Conservation (phyloP, 805 yeast genomes). For the Teunomyces pallodes region DNA sequence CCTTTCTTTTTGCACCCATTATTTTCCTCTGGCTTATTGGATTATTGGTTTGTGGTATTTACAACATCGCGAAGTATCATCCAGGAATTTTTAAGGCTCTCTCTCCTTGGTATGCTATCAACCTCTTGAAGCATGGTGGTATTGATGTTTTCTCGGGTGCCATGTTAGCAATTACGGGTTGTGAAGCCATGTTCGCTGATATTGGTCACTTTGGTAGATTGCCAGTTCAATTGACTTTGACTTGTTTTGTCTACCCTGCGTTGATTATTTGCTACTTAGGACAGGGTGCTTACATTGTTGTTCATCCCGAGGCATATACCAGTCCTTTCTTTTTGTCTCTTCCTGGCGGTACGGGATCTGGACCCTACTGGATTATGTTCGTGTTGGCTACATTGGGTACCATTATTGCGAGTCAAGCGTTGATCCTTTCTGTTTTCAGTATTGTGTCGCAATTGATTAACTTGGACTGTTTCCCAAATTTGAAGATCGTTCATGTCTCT, state of each 20-base stretch:
- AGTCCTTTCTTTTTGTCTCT: constrained; percentile 49
- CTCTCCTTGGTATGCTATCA: constrained; percentile 52
- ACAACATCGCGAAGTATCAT: constrained; percentile 38
- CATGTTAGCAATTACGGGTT: constrained; percentile 56
- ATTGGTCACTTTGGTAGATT: constrained; percentile 53
- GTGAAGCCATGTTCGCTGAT: constrained; percentile 66
- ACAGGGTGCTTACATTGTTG: constrained; percentile 50
- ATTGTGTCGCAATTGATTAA: constrained; percentile 52
- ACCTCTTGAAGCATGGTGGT: constrained; percentile 37
- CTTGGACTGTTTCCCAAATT: constrained; percentile 53
- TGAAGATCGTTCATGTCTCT: constrained; percentile 46
- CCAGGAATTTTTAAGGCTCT: constrained; percentile 48
- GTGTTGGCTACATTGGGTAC: constrained; percentile 54
- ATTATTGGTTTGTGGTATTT: constrained; percentile 44
- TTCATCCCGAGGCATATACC: constrained; percentile 36
- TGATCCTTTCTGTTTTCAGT: constrained; percentile 54
- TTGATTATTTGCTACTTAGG: constrained; percentile 55
- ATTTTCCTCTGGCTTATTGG: constrained; percentile 50
- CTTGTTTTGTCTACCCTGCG: constrained; percentile 49
- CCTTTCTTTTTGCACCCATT: constrained; percentile 53
- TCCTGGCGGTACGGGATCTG: constrained; percentile 47
- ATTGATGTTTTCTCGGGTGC: constrained; percentile 48
- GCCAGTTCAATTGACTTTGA: constrained; percentile 49
- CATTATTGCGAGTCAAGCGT: constrained; percentile 60
- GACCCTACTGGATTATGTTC: constrained; percentile 50